Evolutionary conservation across 108 stramenopile genomes (phyloP).

Genomic region (Cylindrotheca fusiformis): DNA sequence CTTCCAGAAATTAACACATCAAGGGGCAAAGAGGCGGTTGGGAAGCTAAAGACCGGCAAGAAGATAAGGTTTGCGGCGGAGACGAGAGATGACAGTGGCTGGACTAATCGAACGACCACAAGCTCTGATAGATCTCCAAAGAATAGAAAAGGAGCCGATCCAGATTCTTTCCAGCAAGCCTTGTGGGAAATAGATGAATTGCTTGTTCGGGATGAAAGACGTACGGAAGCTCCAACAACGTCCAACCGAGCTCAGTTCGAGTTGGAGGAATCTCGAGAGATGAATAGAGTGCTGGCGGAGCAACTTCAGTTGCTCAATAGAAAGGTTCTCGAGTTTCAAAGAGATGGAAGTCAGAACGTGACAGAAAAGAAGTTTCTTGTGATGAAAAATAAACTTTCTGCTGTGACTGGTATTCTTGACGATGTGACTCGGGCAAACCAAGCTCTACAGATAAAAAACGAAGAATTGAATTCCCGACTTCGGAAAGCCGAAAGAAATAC

Average conservation of each 20-base stretch:
- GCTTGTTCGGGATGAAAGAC: too few species aligned
- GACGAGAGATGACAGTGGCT: too few species aligned
- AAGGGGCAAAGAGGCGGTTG: too few species aligned
- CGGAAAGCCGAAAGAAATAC: not conserved
- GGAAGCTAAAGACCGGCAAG: too few species aligned
- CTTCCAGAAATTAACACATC: too few species aligned
- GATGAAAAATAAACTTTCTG: not conserved
- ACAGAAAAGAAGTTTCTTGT: not conserved
- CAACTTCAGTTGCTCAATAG: not conserved
- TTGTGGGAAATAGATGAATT: too few species aligned
- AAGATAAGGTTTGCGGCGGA: too few species aligned
- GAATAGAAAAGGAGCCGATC: too few species aligned
- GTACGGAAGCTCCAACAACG: too few species aligned
- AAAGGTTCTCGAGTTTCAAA: not conserved
- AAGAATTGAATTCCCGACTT: not conserved
- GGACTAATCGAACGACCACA: too few species aligned
- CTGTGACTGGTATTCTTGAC: not conserved
- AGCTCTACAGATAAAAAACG: not conserved
- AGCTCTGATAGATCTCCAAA: too few species aligned
- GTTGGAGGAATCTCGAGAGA: not conserved
- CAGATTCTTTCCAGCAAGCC: too few species aligned
- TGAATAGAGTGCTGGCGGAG: not conserved
- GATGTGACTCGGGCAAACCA: not conserved
- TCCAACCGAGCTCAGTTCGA: not conserved
- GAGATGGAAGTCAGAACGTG: not conserved